Base-by-base conservation (phyloP, 257 asterid genomes). In the Solanum acaule region DNA sequence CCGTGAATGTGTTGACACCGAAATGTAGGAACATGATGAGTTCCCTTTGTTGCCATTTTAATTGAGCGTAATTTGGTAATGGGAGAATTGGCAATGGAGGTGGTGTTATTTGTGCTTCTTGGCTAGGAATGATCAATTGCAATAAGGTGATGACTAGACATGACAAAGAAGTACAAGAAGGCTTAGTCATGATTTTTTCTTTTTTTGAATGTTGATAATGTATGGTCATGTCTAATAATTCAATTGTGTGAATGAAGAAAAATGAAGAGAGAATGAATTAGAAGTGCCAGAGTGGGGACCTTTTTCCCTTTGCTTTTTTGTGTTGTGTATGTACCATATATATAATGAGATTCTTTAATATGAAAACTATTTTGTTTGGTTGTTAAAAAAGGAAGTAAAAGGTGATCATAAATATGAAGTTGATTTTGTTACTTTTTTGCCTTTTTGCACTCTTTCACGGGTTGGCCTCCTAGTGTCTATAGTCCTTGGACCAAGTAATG, bases 1-100 rank as follows among this genome's bases (percentile, higher is more conserved):
- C 93, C 0, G 96, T 93, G 94, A 95, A 97, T 14, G 99, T 96
- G 78, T 96, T 97, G 91, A 97, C 98, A 6, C 98, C 99, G 29
- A 96, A 96, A 85, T 95, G 98, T 73, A 88, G 92, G 93, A 97
- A 97, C 98, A 93, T 95, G 37, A 97, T 97, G 92, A 97, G 59
- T 86, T 97, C 98, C 56, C 98, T 90, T 87, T 95, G 98, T 67
- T 97, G 99, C 99, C 99, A 97, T 94, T 97, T 94, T 71, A 97
- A 46, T 42, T 97, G 99, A 85, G 98, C 92, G 22, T 91, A 92
- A 3, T 94, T 90, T 25, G 99, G 98, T 35, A 97, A 73, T 8
- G 99, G 99, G 10, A 92, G 97, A 61, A 97, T 88, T 38, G 99
- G 99, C 89, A 97, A 89, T 3, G 99, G 99, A 3, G 99, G 99